These are phyloP conservation scores for Pulveroboletus sp. DNA, from an alignment of 768 basidiomycete species.

Conservation along the genomic window DNA sequence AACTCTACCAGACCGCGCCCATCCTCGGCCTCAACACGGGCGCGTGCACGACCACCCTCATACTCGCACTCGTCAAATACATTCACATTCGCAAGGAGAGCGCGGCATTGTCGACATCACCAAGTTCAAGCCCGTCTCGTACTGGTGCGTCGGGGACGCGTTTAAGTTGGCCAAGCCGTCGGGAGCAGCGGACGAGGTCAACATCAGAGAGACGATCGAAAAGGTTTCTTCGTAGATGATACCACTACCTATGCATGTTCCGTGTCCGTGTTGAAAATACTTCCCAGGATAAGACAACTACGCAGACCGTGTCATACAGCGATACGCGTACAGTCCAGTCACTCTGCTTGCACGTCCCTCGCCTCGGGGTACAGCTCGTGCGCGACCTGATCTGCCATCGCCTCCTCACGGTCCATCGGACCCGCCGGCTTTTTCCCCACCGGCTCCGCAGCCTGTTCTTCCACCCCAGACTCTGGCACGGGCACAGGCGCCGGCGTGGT, in stretches of 20 bases:
- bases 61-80: conserved; percentile 37
- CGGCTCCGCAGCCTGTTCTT: not conserved
- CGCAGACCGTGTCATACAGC: not conserved
- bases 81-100: conserved; percentile 41
- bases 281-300: not conserved
- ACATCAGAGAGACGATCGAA: conserved; percentile 8
- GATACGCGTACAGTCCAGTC: not conserved
- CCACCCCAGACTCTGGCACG: not conserved
- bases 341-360: conserved; percentile 12
- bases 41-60: conserved; percentile 26
- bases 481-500: too few relatives aligned
- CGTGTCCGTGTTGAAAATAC: too few relatives aligned
- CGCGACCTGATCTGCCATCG: conserved; percentile 48
- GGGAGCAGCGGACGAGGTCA: conserved; percentile 14
- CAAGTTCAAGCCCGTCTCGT: conserved; percentile 34
- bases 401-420: conserved; percentile 47
- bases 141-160: conserved; percentile 26
- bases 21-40: conserved; percentile 31
- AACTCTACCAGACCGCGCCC: conserved; percentile 34
- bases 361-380: conserved; percentile 49
- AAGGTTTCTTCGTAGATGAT: not conserved
- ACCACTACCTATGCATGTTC: not conserved
- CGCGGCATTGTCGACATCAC: conserved; percentile 34
- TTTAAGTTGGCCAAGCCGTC: conserved; percentile 10
- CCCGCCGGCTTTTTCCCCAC: conserved; percentile 31